Base-by-base conservation (phyloP, 306 rosid genomes). In the Gleditsia sinensis region DNA sequence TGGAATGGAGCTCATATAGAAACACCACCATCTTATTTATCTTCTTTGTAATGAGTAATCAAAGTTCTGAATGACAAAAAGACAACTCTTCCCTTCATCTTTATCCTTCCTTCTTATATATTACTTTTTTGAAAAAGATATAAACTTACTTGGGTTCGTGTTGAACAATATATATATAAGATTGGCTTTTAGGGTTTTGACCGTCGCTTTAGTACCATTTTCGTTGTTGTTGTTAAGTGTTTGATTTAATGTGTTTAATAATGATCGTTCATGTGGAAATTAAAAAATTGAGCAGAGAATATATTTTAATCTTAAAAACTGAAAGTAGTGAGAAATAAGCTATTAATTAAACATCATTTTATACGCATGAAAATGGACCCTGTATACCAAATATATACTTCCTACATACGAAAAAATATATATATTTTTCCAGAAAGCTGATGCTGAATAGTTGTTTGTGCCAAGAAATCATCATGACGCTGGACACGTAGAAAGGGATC, bases 151-250 rank as follows among this genome's bases (percentile, higher is more conserved):
- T 68, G 32, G 46, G 51, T 20, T 53, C 9, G 33, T 40, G 32
- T 59, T 42, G 72, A 60, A 62, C 9, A 1, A n/a, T 43, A 49
- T 48, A 28, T 1, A n/a, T 43, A 49, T 48, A 28, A 45, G 54
- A 58, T 72, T 48, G 33, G 30, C 67, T 71, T 66, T 7, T 32
- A 24, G 34, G n/a, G 67, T 80, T 76, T 76, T 80, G 65, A 79
- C 80, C 67, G 65, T 39, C 5, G 32, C 32, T n/a, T 2, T 4
- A 33, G 54, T 43, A 54, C 8, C 74, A 66, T 30, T 40, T 50
- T 28, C 39, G 32, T 28, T 17, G 30, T 6, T 27, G 13, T 19
- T 30, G n/a, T n/a, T n/a, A n/a, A n/a, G n/a, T n/a, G n/a, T n/a
- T n/a, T n/a, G n/a, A n/a, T n/a, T n/a, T n/a, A n/a, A n/a, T n/a